Evolutionary conservation across 129 eudicot genomes (phyloP).

Genomic region (Ambrosia artemisiifolia): DNA sequence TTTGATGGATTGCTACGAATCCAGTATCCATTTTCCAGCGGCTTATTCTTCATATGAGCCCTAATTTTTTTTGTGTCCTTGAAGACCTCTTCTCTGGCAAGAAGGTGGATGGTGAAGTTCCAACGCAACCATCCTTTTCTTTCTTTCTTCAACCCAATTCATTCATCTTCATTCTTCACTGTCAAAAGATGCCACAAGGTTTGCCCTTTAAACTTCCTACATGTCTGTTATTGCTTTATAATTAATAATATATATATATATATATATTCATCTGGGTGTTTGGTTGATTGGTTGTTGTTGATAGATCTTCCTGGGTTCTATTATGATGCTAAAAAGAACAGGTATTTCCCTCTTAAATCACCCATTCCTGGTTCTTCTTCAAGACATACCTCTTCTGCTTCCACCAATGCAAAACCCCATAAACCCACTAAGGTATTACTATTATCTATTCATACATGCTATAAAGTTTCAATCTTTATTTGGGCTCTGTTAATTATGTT

Average conservation of each 20-base stretch:
- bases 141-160: not conserved
- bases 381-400: slow-evolving; percentile 25
- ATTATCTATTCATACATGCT: not conserved
- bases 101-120: no score
- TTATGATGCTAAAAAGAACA: slow-evolving; percentile 68
- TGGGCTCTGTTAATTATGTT: not conserved
- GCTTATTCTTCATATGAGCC: no score
- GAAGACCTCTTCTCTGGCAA: no score
- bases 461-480: no score
- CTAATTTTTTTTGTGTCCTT: no score
- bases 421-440: slow-evolving; percentile 20
- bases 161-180: not conserved
- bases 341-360: slow-evolving; percentile 76
- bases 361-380: slow-evolving; percentile 80
- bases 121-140: no score
- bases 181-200: slow-evolving; percentile 29
- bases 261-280: not conserved
- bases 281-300: not conserved
- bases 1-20: no score
- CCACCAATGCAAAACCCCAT: slow-evolving; percentile 17
- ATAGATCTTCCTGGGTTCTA: slow-evolving; percentile 91
- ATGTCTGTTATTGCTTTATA: not conserved
- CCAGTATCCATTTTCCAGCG: no score
- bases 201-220: slow-evolving; percentile 10
- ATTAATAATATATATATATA: no score